A percentile compares a stretch with the other conserved stretches of the same genome.
phyloP scores from a whole-genome alignment of 805 yeast species.

The Ascoidea asiatica region DNA sequence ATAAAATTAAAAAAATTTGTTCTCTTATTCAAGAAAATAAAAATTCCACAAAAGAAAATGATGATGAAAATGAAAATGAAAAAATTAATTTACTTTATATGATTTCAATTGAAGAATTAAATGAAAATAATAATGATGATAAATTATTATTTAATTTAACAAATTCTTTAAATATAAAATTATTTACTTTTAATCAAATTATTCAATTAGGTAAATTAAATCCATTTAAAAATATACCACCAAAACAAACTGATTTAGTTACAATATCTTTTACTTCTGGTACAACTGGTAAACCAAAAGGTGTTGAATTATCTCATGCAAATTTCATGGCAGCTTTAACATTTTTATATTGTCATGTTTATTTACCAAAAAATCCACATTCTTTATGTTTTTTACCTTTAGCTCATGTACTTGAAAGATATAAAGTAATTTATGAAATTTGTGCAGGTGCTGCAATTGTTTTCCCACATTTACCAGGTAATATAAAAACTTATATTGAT shows the following conservation, averaged over 20 bases:
- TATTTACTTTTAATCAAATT: constrained; percentile 22
- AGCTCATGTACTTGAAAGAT: constrained; percentile 46
- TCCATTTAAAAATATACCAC: constrained; percentile 24
- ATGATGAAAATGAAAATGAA: neutral
- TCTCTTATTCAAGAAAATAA: constrained; percentile 23
- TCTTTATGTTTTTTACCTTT: constrained; percentile 33
- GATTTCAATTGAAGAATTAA: constrained; percentile 32
- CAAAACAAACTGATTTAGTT: constrained; percentile 27
- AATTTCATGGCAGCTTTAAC: constrained; percentile 27
- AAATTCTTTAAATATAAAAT: constrained; percentile 15
- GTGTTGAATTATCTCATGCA: constrained; percentile 35
- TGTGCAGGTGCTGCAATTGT: constrained; percentile 27
- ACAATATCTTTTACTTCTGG: constrained; percentile 57
- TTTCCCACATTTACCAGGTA: constrained; percentile 33
- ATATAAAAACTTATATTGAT: constrained; percentile 28
- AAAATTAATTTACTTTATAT: constrained; percentile 22
- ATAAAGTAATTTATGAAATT: constrained; percentile 12
- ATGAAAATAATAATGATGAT: constrained; percentile 11
- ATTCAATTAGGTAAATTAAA: constrained; percentile 21
- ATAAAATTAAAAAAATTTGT: constrained; percentile 28
- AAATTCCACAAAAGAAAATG: neutral
- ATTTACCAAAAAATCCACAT: constrained; percentile 1
- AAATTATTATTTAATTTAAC: constrained; percentile 12
- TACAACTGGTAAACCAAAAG: constrained; percentile 55
- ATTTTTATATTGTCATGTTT: constrained; percentile 7